phyloP scores from a whole-genome alignment of 768 basidiomycete genomes.

The Lactarius sp. region DNA sequence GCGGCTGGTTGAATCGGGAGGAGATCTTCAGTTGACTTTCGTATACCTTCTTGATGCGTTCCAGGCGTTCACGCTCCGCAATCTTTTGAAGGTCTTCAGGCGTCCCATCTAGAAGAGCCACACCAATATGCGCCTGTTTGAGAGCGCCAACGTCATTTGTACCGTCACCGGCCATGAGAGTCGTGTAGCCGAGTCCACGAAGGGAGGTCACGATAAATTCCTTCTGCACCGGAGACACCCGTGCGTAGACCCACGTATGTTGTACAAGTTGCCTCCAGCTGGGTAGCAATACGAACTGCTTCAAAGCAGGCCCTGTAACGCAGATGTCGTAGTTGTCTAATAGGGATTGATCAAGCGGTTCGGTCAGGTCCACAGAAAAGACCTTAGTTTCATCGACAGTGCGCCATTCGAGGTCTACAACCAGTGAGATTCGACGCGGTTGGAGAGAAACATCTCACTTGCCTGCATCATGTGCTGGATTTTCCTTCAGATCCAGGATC shows the following conservation, averaged over 20 bases:
- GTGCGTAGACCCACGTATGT: conserved; percentile 97
- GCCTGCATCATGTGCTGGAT: conserved; percentile 66
- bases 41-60: conserved; percentile 94
- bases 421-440: conserved; percentile 2
- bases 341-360: conserved; percentile 72
- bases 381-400: conserved; percentile 89
- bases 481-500: conserved; percentile 86
- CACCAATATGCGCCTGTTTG: conserved; percentile 96
- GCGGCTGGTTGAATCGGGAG: conserved; percentile 84
- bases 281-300: conserved; percentile 68
- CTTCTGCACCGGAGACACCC: conserved; percentile 94
- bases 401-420: conserved; percentile 77
- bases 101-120: conserved; percentile 88
- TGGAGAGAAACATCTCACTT: conserved; percentile 28
- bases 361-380: conserved; percentile 76
- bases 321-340: conserved; percentile 93
- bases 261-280: conserved; percentile 83
- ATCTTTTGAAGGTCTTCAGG: conserved; percentile 90
- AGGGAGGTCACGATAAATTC: conserved; percentile 91
- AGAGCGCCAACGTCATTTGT: conserved; percentile 98
- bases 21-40: conserved; percentile 92
- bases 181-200: conserved; percentile 83
- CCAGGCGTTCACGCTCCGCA: conserved; percentile 83
- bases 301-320: conserved; percentile 90
- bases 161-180: conserved; percentile 98